Evolutionary conservation across 768 basidiomycete genomes (phyloP).

Genomic region (Boletus subcaerulescens): DNA sequence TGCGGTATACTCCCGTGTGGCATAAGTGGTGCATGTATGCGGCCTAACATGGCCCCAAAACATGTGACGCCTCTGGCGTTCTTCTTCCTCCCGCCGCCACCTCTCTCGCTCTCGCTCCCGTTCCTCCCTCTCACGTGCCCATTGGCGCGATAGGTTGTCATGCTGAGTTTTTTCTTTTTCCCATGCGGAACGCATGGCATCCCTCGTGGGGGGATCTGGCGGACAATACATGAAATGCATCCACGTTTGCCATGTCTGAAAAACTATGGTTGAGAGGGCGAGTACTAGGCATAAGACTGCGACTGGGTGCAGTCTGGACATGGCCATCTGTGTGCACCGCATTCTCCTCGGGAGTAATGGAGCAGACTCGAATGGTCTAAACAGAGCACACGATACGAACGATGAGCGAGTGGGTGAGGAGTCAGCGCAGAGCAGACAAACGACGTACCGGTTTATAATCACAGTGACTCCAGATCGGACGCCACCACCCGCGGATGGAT

Average conservation of each 20-base stretch:
- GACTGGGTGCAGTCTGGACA: neutral
- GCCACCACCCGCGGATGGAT: too few relatives aligned
- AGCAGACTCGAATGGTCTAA: neutral
- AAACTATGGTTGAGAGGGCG: neutral
- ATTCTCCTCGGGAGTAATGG: neutral
- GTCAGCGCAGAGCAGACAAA: too few relatives aligned
- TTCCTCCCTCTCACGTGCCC: slow-evolving; percentile 6
- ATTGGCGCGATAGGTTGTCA: neutral
- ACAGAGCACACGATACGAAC: neutral
- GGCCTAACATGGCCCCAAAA: slow-evolving; percentile 14
- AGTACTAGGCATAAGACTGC: neutral
- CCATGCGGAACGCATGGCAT: neutral
- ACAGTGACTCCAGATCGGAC: neutral
- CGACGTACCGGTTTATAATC: neutral
- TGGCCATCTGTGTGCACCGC: neutral
- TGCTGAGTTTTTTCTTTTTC: neutral
- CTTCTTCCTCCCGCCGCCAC: slow-evolving; percentile 24
- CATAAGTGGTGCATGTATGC: slow-evolving; percentile 27
- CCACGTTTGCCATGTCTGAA: neutral
- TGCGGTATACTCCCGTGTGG: slow-evolving; percentile 30
- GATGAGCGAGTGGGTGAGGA: too few relatives aligned
- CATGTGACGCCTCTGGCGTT: slow-evolving; percentile 23
- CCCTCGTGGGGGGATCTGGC: slow-evolving; percentile 1
- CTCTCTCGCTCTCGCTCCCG: neutral
- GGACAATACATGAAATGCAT: neutral